These are phyloP conservation scores for Pleurotus tuber-regium DNA, from an alignment of 768 basidiomycete species.

Conservation along the genomic window DNA sequence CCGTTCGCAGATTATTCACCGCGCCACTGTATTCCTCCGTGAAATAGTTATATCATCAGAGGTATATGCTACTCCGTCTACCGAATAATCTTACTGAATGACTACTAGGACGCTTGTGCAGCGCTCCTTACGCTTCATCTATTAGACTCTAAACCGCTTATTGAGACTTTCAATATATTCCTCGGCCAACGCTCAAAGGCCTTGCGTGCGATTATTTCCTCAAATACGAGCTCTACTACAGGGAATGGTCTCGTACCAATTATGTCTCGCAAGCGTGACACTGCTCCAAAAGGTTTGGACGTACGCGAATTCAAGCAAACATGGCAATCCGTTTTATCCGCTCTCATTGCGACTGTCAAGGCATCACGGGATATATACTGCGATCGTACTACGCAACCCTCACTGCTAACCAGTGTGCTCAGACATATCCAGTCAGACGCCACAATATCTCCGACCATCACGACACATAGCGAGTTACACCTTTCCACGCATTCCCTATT, in stretches of 20 bases:
- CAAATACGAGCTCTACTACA: slow-evolving; percentile 26
- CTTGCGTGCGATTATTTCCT: slow-evolving; percentile 40
- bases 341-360: slow-evolving; percentile 56
- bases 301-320: slow-evolving; percentile 54
- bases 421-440: slow-evolving; percentile 59
- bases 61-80: slow-evolving; percentile 32
- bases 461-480: slow-evolving; percentile 38
- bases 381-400: slow-evolving; percentile 23
- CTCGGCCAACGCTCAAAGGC: slow-evolving; percentile 69
- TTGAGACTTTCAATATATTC: slow-evolving; percentile 68
- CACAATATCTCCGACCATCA: slow-evolving; percentile 16
- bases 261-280: slow-evolving; percentile 17
- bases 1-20: slow-evolving; percentile 84
- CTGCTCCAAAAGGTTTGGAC: slow-evolving; percentile 25
- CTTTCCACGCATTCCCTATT: slow-evolving; percentile 71
- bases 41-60: slow-evolving; percentile 50
- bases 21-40: slow-evolving; percentile 80
- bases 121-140: slow-evolving; percentile 81
- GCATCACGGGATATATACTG: slow-evolving; percentile 59
- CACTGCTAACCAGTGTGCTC: slow-evolving; percentile 58
- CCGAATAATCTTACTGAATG: neutral
- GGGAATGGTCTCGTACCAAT: slow-evolving; percentile 32
- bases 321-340: slow-evolving; percentile 48
- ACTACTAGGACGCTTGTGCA: slow-evolving; percentile 66
- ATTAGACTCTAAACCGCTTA: slow-evolving; percentile 81